Evolutionary conservation across 495 filamentous ascomycete species (phyloP), one percentile per base, ranked within the genome.

Genomic region (Oidiodendron maius): DNA sequence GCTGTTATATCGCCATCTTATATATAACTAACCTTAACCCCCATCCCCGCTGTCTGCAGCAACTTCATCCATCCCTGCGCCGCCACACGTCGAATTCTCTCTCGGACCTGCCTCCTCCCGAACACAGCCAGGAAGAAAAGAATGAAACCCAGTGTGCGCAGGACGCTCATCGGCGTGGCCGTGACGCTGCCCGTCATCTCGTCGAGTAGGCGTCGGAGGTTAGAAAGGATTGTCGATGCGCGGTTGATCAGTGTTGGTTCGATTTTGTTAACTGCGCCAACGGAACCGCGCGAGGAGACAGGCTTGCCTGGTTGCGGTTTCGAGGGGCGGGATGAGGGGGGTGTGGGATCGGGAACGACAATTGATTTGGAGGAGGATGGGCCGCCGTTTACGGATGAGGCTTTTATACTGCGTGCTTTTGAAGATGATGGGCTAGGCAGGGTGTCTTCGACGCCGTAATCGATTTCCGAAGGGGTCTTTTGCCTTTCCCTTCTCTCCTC

Each of bases 11-110:
- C 12, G 10, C 12, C 9, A 30, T 30, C 17, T 51, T 48, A 96
- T 46, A 98, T 93, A 71, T 98, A 98, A 66, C 84, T 94, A 58
- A 98, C 90, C 70, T 96, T 97, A 43, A 95, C 87, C 1, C 94
- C 93, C 91, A 97, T 96, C 0, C 91, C 91, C 13, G 91, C 83
- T 0, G 93, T 98, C 28, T 79, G 74, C 52, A 73, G 81, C 6
- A 96, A 70, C 67, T 96, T 97, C 24, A 80, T 76, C 93, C 90
- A 96, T 18, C 81, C 79, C 23, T 74, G 63, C 42, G 76, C 77
- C 35, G 90, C 61, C 25, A 87, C 71, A 49, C 80, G 74, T 50
- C 78, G 70, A 22, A 96, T 61, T 48, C 85, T 78, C 46, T 96
- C 85, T 26, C 89, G 77, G 9, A 96, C 69, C 56, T 83, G 81